Percentiles rank a stretch among this genome's conserved stretches.
Evolutionary conservation across 139 green algal genomes (phyloP).

Genomic region (Tetratostichococcus sp.): DNA sequence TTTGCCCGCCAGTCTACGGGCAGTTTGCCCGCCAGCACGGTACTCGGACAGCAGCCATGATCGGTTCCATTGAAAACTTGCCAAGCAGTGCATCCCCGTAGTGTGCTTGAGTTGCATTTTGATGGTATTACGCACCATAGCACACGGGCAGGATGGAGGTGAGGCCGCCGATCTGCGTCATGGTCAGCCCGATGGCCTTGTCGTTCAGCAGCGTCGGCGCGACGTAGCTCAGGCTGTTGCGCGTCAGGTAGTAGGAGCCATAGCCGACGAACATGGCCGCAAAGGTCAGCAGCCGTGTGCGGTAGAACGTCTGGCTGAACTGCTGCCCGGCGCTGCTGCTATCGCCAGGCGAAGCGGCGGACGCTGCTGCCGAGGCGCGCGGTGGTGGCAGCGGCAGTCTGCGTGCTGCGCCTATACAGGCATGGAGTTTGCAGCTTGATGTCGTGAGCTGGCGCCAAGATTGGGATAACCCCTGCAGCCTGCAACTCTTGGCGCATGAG

Average conservation of each 20-base stretch:
- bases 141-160: constrained; percentile 92
- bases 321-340: constrained; percentile 4
- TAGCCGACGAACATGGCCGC: constrained; percentile 78
- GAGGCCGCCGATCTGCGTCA: constrained; percentile 85
- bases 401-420: background rate
- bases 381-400: background rate
- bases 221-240: constrained; percentile 90
- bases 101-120: background rate
- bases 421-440: too few species aligned
- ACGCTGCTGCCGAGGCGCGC: constrained; percentile 1
- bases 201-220: constrained; percentile 90
- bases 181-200: constrained; percentile 69
- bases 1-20: too few species aligned
- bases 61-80: too few species aligned
- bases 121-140: constrained; percentile 47
- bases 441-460: too few species aligned
- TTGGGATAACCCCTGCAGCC: too few species aligned
- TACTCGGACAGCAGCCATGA: too few species aligned
- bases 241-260: constrained; percentile 89
- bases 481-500: too few species aligned
- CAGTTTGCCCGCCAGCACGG: constrained; percentile 85
- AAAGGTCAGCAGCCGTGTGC: constrained; percentile 66
- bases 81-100: too few species aligned
- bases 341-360: constrained; percentile 2
- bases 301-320: constrained; percentile 61